A percentile compares a stretch with the other conserved stretches of the same genome.
These are phyloP conservation scores for Phytophthora ohioensis DNA, from an alignment of 352 stramenopile genomes.

Conservation along the genomic window DNA sequence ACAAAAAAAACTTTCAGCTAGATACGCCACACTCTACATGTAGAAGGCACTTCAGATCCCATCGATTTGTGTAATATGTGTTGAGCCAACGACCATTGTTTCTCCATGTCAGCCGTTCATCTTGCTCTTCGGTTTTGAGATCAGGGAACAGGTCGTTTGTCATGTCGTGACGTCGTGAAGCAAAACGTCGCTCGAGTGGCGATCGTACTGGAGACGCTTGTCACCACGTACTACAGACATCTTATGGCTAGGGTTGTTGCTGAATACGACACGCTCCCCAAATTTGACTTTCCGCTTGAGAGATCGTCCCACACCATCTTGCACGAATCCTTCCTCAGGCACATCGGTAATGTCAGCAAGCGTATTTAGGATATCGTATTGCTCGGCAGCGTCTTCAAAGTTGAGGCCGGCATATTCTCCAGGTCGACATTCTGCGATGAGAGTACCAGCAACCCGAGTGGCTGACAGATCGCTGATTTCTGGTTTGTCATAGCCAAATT, in stretches of 20 bases:
- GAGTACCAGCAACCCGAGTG: slow-evolving; percentile 39
- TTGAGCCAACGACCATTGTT: slow-evolving; percentile 7
- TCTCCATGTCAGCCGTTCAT: slow-evolving; percentile 3
- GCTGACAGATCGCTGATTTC: slow-evolving; percentile 40
- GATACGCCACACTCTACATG: neutral
- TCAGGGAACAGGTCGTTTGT: slow-evolving; percentile 11
- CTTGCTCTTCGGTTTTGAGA: neutral
- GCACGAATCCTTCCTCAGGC: slow-evolving; percentile 36
- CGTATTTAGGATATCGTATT: slow-evolving; percentile 54
- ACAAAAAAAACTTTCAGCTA: neutral
- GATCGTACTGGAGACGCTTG: slow-evolving; percentile 53
- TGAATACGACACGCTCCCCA: slow-evolving; percentile 48
- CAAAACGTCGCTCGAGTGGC: slow-evolving; percentile 29
- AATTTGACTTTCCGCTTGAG: slow-evolving; percentile 47
- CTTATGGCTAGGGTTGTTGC: slow-evolving; percentile 57
- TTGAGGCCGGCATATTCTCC: slow-evolving; percentile 31
- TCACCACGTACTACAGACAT: slow-evolving; percentile 48
- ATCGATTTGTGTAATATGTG: slow-evolving; percentile 11
- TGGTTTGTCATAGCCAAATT: slow-evolving; percentile 36
- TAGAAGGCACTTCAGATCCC: slow-evolving; percentile 12
- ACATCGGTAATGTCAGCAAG: slow-evolving; percentile 47
- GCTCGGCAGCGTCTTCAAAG: slow-evolving; percentile 37
- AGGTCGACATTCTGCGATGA: slow-evolving; percentile 47
- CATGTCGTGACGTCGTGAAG: slow-evolving; percentile 51
- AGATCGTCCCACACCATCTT: slow-evolving; percentile 42